Evolutionary conservation across 257 asterid species (phyloP), one percentile per base, ranked within the genome.

Genomic region (Primulina tabacum): DNA sequence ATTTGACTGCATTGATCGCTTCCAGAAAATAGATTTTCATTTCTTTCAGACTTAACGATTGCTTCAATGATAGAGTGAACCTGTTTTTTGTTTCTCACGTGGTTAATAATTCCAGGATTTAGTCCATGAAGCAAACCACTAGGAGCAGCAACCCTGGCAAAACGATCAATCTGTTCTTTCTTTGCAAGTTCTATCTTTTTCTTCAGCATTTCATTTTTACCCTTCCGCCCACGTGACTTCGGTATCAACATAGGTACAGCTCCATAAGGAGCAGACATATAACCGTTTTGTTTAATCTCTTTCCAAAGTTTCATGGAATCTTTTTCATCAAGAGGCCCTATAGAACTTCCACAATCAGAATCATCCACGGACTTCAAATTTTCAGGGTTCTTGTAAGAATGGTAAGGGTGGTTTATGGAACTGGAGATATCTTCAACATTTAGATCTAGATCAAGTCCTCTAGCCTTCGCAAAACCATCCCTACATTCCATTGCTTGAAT

Each of bases 71-170:
- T 94, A 17, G 98, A 85, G 71, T 84, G 93, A 71, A 94, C 99
- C 78, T 92, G 99, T 72, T 81, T 94, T 56, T 92, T 85, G 77
- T 94, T 94, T 69, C 99, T 82, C 35, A 94, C 99, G 68, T 91
- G 99, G 82, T 89, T 94, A 64, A 94, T 91, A 67, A 94, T 94
- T 53, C 98, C 98, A 1, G 96, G 99, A 81, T 94, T 94, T 53
- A 94, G 79, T 69, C 87, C 99, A 16, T 87, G 85, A 55, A 94
- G 98, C 83, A 94, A 77, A 30, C 98, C 99, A 73, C 96, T 85
- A 0, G 99, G 99, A 40, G 97, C 95, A 62, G 98, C 96, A 76
- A 92, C 78, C 76, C 85, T 88, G 29, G 98, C 97, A 76, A 94
- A 89, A 67, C 92, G 81, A 78, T 88, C 95, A 26, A 80, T 90